These are phyloP conservation scores for Rehmannia glutinosa DNA, from an alignment of 257 asterid genomes.

Conservation along the genomic window DNA sequence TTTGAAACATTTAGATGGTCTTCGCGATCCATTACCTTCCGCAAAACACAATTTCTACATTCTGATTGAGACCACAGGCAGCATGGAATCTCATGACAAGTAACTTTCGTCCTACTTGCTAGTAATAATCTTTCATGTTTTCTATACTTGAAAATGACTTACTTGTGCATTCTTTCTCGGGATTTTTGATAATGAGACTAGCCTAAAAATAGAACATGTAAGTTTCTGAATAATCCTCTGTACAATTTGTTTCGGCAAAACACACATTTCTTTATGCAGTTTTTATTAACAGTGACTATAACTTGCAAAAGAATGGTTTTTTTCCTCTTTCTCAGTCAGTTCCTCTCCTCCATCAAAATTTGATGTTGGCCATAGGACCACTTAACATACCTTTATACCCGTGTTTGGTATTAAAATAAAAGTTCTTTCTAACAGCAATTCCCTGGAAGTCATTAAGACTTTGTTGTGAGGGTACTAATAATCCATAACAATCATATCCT, in stretches of 20 bases:
- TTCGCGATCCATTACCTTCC: conserved; percentile 93
- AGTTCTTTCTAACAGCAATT: not conserved
- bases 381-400: not conserved
- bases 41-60: conserved; percentile 75
- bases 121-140: conserved; percentile 18
- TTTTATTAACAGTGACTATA: no score
- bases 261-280: no score
- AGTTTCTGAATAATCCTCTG: no score
- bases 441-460: not conserved
- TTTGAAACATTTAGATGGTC: conserved; percentile 83
- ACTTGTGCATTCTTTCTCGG: not conserved
- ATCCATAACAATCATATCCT: no score
- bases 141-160: conserved; percentile 13
- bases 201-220: no score
- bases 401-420: not conserved
- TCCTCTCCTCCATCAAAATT: no score
- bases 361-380: not conserved
- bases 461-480: not conserved
- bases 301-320: no score
- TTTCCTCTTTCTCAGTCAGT: no score
- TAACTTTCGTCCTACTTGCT: conserved; percentile 34
- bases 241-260: no score
- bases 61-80: conserved; percentile 96
- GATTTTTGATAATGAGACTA: no score
- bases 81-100: conserved; percentile 88